Evolutionary conservation across 805 yeast species (phyloP).

Genomic region (Candida patagonica): DNA sequence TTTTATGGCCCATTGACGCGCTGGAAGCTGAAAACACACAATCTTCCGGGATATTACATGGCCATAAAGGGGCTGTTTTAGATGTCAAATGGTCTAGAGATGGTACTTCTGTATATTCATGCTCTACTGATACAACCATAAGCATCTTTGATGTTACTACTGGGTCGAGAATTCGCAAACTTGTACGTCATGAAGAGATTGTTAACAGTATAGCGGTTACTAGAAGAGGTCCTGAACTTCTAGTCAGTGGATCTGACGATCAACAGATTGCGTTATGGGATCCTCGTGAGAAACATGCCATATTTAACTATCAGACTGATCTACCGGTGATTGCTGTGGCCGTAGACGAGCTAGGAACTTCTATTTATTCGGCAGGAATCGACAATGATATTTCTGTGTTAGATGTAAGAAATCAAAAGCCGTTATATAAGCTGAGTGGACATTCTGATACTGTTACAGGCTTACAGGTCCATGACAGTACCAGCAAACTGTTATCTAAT

Average conservation of each 20-base stretch:
- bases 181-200: conserved; percentile 40
- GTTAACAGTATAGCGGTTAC: conserved; percentile 46
- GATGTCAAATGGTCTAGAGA: conserved; percentile 49
- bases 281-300: conserved; percentile 39
- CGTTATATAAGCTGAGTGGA: conserved; percentile 37
- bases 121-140: conserved; percentile 54
- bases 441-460: conserved; percentile 49
- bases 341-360: conserved; percentile 31
- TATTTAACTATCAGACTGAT: conserved; percentile 31
- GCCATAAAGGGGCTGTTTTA: conserved; percentile 60
- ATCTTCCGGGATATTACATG: conserved; percentile 45
- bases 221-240: conserved; percentile 25
- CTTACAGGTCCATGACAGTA: conserved; percentile 39
- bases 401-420: conserved; percentile 41
- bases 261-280: conserved; percentile 60
- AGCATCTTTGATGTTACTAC: conserved; percentile 55
- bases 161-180: conserved; percentile 46
- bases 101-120: conserved; percentile 32
- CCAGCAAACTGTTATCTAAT: conserved; percentile 39
- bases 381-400: conserved; percentile 55
- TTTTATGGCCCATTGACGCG: conserved; percentile 32
- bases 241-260: conserved; percentile 58
- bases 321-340: conserved; percentile 54
- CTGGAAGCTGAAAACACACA: background rate
- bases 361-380: conserved; percentile 53